A percentile compares a stretch with the other conserved stretches of the same genome.
Evolutionary conservation across 257 asterid genomes (phyloP).

Genomic region (Salvia miltiorrhiza): DNA sequence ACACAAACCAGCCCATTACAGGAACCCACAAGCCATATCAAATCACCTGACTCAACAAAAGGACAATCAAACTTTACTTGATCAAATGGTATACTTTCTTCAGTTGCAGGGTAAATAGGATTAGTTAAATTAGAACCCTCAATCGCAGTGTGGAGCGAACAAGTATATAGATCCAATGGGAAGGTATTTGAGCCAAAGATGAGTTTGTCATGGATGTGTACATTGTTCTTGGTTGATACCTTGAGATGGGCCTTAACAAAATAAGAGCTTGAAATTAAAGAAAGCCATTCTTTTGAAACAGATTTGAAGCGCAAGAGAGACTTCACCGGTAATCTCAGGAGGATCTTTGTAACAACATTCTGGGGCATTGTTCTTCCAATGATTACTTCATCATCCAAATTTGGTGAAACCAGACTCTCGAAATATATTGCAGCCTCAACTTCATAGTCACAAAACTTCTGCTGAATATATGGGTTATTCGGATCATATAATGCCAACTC

Average conservation of each 20-base stretch:
- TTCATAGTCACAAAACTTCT: neutral
- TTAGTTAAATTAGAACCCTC: neutral
- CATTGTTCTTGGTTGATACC: slow-evolving; percentile 16
- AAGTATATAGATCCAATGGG: slow-evolving; percentile 12
- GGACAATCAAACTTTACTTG: slow-evolving; percentile 23
- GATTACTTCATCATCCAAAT: slow-evolving; percentile 7
- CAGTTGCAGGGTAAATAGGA: slow-evolving; percentile 14
- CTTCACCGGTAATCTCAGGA: slow-evolving; percentile 28
- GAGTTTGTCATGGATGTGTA: slow-evolving; percentile 5
- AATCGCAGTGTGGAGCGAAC: neutral
- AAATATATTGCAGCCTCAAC: neutral
- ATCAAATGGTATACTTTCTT: neutral
- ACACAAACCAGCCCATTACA: slow-evolving; percentile 30
- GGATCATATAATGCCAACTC: slow-evolving; percentile 3
- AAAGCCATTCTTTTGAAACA: slow-evolving; percentile 20
- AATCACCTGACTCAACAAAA: slow-evolving; percentile 12
- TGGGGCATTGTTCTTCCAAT: neutral
- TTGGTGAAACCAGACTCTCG: slow-evolving; percentile 19
- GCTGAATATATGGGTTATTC: neutral
- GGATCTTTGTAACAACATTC: slow-evolving; percentile 21
- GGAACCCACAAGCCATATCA: slow-evolving; percentile 23
- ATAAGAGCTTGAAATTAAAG: slow-evolving; percentile 19
- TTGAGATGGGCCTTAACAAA: slow-evolving; percentile 28
- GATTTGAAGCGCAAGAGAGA: slow-evolving; percentile 16
- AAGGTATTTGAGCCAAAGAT: slow-evolving; percentile 8